phyloP scores from a whole-genome alignment of 2,329 filamentous ascomycete genomes.

The Bimuria novae-zelandiae region DNA sequence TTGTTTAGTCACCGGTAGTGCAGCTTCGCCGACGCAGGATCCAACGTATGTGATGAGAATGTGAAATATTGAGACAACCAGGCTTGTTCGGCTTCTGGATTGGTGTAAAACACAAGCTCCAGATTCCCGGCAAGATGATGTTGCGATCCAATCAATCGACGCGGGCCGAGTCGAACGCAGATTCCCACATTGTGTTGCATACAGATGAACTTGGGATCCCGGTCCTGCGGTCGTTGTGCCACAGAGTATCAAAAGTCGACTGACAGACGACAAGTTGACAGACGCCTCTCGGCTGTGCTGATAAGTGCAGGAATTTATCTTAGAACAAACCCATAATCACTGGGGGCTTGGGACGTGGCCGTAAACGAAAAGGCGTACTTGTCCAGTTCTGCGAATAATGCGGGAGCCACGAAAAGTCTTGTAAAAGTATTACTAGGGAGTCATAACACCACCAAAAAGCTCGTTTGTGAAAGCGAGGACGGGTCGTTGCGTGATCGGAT shows the following conservation, averaged over 20 bases:
- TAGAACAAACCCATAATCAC: neutral
- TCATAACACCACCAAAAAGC: neutral
- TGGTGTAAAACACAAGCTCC: neutral
- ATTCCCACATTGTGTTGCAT: neutral
- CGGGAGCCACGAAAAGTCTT: too few species aligned
- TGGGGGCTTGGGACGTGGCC: neutral
- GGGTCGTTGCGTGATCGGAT: neutral
- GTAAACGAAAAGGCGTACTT: neutral
- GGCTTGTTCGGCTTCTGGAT: neutral
- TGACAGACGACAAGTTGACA: slow-evolving; percentile 11
- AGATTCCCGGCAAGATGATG: neutral
- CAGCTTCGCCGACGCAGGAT: too few species aligned
- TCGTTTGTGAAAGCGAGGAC: neutral
- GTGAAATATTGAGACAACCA: slow-evolving; percentile 11
- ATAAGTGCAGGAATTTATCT: neutral
- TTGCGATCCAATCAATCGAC: slow-evolving; percentile 1
- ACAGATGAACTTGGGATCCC: neutral
- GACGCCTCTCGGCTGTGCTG: neutral
- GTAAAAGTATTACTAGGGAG: too few species aligned
- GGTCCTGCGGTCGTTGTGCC: neutral
- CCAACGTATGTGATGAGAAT: neutral
- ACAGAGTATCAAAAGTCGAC: slow-evolving; percentile 1
- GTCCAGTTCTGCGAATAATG: neutral
- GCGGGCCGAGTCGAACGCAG: neutral
- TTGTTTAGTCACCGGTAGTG: slow-evolving; percentile 3